Conservation (phyloP, 2,329 filamentous ascomycete species). For the Xylaria sp. region DNA sequence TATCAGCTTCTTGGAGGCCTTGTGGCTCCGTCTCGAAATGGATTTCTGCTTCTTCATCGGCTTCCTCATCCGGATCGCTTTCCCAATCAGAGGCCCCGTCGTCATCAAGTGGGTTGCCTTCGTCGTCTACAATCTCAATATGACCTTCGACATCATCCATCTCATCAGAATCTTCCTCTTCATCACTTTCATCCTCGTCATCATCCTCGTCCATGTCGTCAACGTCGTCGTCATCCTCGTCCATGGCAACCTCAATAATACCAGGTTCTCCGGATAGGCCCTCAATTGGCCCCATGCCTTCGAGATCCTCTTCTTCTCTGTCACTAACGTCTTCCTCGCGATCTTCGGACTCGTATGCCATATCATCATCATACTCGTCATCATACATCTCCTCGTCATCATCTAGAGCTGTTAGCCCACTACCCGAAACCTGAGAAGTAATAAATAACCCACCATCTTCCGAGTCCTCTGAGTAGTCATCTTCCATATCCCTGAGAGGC, state of each 20-base stretch:
- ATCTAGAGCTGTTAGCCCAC: conserved; percentile 44
- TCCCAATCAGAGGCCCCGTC: conserved; percentile 68
- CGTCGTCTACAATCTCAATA: conserved; percentile 69
- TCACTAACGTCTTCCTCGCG: conserved; percentile 89
- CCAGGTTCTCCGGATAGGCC: conserved; percentile 67
- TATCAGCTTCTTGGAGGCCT: conserved; percentile 58
- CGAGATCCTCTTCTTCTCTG: conserved; percentile 77
- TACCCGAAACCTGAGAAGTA: neutral
- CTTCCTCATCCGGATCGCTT: conserved; percentile 63
- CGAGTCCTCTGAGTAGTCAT: conserved; percentile 78
- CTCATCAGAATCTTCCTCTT: conserved; percentile 67
- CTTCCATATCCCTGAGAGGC: conserved; percentile 68
- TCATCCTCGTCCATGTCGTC: conserved; percentile 69
- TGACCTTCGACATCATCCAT: conserved; percentile 58
- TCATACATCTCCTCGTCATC: conserved; percentile 94
- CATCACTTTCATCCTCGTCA: conserved; percentile 63
- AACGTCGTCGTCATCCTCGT: conserved; percentile 64
- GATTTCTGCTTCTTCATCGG: conserved; percentile 60
- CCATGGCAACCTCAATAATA: conserved; percentile 79
- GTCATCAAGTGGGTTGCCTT: conserved; percentile 63
- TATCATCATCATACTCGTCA: conserved; percentile 88
- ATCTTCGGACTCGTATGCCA: conserved; percentile 81
- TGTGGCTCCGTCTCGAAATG: conserved; percentile 62
- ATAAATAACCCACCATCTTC: conserved; percentile 59
- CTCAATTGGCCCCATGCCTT: conserved; percentile 86